Base-by-base conservation (phyloP, 495 filamentous ascomycete species). In the Xylaria acuta region DNA sequence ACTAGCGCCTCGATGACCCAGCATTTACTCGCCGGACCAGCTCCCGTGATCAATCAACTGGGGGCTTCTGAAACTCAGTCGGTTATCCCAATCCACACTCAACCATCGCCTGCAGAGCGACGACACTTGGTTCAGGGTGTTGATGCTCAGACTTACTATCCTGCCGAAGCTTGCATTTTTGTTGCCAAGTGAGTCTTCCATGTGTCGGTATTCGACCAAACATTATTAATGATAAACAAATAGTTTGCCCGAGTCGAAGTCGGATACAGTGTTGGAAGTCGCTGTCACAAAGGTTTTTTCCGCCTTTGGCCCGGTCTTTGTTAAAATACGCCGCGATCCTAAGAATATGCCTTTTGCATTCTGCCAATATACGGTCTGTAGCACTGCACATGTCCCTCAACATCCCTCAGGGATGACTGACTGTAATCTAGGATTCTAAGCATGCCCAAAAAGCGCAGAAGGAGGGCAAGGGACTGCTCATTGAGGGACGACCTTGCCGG, bases 341-440 rank as follows among this genome's bases (percentile, higher is more conserved):
- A 81, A 80, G 32, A 80, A 85, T 54, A 90, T 90, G 87, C 90
- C 90, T 0, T 91, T 86, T 72, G 89, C 89, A 2, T 92, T 92
- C 72, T 86, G 82, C 67, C 89, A 91, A 77, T 92, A 83, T 70
- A 88, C 86, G 14, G 88, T 89, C 77, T 80, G 85, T 81, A 59
- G n/a, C 25, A 14, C 58, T 60, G 1, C 2, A 68, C 40, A 20
- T 14, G 22, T 14, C 3, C 25, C 30, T 30, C 6, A 27, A 65
- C n/a, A 11, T 27, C 8, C 22, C 36, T 41, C 18, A 6, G n/a
- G 11, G 12, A 49, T 32, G 27, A 45, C 79, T 79, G 25, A 80
- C 70, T 56, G 11, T 63, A 38, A 56, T 41, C n/a, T 47, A 82
- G 78, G 75, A 76, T 49, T 74, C 82, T 18, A 75, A 80, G 5